These are phyloP conservation scores for Pseudogymnoascus sp. DNA, from an alignment of 2,329 filamentous ascomycete genomes.

Conservation along the genomic window DNA sequence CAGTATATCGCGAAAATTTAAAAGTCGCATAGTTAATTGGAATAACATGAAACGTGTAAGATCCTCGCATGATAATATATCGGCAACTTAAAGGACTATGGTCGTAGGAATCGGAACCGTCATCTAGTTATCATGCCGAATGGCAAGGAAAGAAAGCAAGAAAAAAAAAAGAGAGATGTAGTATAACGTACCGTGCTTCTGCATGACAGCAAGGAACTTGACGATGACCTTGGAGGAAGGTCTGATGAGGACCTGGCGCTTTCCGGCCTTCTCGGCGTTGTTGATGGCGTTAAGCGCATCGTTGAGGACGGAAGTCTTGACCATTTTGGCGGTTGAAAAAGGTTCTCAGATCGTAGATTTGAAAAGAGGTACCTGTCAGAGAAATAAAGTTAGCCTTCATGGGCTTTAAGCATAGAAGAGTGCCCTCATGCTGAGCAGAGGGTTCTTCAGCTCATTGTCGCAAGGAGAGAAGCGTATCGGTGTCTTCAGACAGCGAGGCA, in stretches of 20 bases:
- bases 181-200: conserved; percentile 88
- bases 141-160: conserved; percentile 20
- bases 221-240: conserved; percentile 99
- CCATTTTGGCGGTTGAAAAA: conserved; percentile 75
- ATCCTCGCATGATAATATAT: conserved; percentile 86
- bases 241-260: conserved; percentile 97
- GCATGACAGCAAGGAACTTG: conserved; percentile 99
- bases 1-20: conserved; percentile 88
- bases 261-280: conserved; percentile 99
- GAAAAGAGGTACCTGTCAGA: conserved; percentile 58
- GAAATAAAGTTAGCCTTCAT: conserved; percentile 51
- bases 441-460: conserved; percentile 63
- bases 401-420: conserved; percentile 50
- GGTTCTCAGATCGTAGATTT: conserved; percentile 68
- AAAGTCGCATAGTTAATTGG: conserved; percentile 75
- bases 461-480: conserved; percentile 55
- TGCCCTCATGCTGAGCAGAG: conserved; percentile 32
- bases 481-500: conserved; percentile 22
- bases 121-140: conserved; percentile 99
- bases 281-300: conserved; percentile 99
- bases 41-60: conserved; percentile 92
- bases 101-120: conserved; percentile 80
- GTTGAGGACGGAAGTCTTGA: conserved; percentile 98
- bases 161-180: conserved; percentile 8
- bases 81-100: conserved; percentile 99